Percentiles rank a stretch among this genome's conserved stretches.
Conservation (phyloP, 2,329 filamentous ascomycete genomes). For the Trichoderma sp. region DNA sequence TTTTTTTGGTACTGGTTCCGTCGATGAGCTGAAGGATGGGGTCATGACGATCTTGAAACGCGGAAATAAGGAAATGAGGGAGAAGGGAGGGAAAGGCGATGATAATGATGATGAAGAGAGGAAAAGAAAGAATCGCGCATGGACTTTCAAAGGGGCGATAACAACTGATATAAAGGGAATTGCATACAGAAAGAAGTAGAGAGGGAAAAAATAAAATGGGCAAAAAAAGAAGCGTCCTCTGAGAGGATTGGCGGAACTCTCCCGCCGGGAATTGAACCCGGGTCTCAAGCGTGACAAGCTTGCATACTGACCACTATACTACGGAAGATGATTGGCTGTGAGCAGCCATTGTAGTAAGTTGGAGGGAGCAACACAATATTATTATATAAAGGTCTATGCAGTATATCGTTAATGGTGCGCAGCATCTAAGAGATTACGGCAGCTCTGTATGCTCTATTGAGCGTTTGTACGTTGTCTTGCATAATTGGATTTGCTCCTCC, state of each 20-base stretch:
- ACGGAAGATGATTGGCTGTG: constrained; percentile 24
- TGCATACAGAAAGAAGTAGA: background rate
- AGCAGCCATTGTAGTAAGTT: constrained; percentile 17
- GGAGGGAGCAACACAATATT: accelerated
- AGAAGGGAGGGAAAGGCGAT: too few relatives aligned
- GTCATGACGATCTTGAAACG: too few relatives aligned
- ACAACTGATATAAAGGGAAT: too few relatives aligned
- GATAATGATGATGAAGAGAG: too few relatives aligned
- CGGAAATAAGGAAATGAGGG: too few relatives aligned
- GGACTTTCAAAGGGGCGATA: too few relatives aligned
- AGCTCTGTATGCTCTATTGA: too few relatives aligned
- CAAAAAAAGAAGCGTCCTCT: background rate
- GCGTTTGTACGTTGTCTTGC: too few relatives aligned
- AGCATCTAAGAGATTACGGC: background rate
- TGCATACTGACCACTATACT: constrained; percentile 28
- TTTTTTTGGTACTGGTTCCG: too few relatives aligned
- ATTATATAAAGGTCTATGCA: background rate
- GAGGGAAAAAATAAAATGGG: background rate
- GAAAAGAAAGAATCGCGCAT: too few relatives aligned
- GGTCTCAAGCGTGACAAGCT: constrained; percentile 28
- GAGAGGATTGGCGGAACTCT: constrained; percentile 20
- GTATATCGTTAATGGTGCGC: background rate
- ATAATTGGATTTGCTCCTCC: too few relatives aligned
- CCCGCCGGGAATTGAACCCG: constrained; percentile 28
- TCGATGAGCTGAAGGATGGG: too few relatives aligned